Evolutionary conservation across 495 filamentous ascomycete species (phyloP).

Genomic region (Penicillium manginii): DNA sequence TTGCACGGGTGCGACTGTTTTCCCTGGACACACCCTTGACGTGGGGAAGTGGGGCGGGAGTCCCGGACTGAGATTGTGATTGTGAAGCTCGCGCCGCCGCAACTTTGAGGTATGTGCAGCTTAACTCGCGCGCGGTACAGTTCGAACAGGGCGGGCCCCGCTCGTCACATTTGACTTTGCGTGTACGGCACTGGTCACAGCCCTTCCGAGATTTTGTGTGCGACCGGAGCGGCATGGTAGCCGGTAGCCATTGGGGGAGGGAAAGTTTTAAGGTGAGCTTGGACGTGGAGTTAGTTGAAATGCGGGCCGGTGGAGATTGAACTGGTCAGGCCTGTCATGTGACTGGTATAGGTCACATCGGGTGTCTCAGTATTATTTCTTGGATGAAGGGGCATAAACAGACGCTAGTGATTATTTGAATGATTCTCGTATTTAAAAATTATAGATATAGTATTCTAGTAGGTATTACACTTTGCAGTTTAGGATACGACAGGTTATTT

Average conservation of each 20-base stretch:
- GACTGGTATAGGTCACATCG: too few relatives aligned
- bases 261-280: not conserved
- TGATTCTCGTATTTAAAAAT: too few relatives aligned
- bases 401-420: too few relatives aligned
- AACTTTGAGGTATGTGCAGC: constrained; percentile 36
- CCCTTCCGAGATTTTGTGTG: constrained; percentile 62
- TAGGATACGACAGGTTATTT: too few relatives aligned
- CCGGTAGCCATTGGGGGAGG: not conserved
- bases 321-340: not conserved
- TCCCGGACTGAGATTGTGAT: not conserved
- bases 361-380: too few relatives aligned
- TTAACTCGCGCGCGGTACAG: constrained; percentile 35
- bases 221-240: constrained; percentile 36
- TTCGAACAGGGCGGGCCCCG: constrained; percentile 41
- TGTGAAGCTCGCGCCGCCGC: constrained; percentile 6
- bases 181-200: constrained; percentile 57
- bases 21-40: not conserved
- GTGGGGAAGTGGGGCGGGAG: constrained; percentile 2
- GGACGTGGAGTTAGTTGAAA: not conserved
- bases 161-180: constrained; percentile 55
- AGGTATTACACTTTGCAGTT: too few relatives aligned
- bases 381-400: too few relatives aligned
- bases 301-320: not conserved
- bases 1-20: not conserved
- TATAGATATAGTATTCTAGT: too few relatives aligned